Evolutionary conservation across 306 rosid genomes (phyloP).

Genomic region (Sphenostylis stenocarpa): DNA sequence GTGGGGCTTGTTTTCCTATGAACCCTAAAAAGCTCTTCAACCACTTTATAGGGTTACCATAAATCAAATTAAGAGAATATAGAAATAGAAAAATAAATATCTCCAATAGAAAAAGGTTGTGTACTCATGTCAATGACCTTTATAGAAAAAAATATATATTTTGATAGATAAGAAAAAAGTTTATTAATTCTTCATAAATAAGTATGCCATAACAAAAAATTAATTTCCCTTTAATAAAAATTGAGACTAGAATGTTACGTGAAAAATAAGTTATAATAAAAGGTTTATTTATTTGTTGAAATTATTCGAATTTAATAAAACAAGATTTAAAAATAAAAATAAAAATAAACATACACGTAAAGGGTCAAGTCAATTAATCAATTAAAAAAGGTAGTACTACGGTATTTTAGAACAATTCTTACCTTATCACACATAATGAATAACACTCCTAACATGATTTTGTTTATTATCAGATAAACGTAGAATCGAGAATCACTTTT

Average conservation of each 20-base stretch:
- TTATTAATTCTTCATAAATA: not conserved
- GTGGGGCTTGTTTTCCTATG: not conserved
- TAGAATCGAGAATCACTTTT: not conserved
- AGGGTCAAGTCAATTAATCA: not conserved
- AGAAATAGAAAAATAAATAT: not conserved
- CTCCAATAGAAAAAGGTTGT: not conserved
- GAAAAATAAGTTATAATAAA: not conserved
- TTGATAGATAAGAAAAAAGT: not conserved
- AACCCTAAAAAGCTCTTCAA: not conserved
- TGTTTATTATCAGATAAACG: too few relatives aligned
- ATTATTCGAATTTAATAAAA: not conserved
- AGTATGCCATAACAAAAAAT: not conserved
- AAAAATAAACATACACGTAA: not conserved
- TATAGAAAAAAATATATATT: not conserved
- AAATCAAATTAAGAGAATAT: not conserved
- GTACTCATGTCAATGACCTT: not conserved
- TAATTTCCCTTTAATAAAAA: not conserved
- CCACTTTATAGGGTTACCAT: not conserved
- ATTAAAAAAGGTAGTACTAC: too few relatives aligned
- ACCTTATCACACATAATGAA: not conserved
- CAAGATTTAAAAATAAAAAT: not conserved
- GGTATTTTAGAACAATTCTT: not conserved
- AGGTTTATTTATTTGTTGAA: not conserved
- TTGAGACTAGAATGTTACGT: not conserved
- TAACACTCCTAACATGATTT: not conserved